Evolutionary conservation across 2,329 filamentous ascomycete genomes (phyloP), one percentile per base, ranked within the genome.

Genomic region (Trichoderma brevicompactum): DNA sequence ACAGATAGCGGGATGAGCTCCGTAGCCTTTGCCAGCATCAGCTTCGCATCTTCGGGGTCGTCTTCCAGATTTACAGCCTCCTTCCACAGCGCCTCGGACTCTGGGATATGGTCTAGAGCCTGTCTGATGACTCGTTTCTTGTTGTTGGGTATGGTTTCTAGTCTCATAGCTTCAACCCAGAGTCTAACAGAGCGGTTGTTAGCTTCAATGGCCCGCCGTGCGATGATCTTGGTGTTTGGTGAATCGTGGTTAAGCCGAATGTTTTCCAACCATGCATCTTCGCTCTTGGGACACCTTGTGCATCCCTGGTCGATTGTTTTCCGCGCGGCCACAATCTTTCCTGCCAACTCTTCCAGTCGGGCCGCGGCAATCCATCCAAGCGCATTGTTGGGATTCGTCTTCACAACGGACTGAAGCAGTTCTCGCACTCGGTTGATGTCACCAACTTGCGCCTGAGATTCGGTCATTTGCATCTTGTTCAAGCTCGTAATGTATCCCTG

Each of bases 81-180:
- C 75, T 98, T 99, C 95, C 95, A 99, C n/a, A 99, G 85, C 48
- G 92, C 90, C 54, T 98, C 95, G 0, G 94, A 98, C 73, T 97
- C 92, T 0, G 94, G 94, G 46, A 97, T 91, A 73, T 97, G 90
- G 72, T 98, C 92, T 50, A 99, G 83, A 0, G 95, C 96, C 74
- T 96, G 92, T 64, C 94, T 87, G 40, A 97, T 88, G 7, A 99
- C 95, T 74, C 93, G 89, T 79, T 98, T 98, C 79, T 96, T 96
- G 10, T 92, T 92, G 66, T 89, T 86, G 1, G 87, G 80, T 54
- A 97, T 90, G 7, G 88, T 87, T 76, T 99, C 95, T 28, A 99
- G 80, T 69, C 92, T 92, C 88, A 97, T 97, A 0, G 95, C 96
- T 75, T 96, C 94, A 6, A 96, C 89, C 95, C 95, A 99, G 8